These are phyloP conservation scores for Prunus padus DNA, from an alignment of 306 rosid genomes.

Conservation along the genomic window DNA sequence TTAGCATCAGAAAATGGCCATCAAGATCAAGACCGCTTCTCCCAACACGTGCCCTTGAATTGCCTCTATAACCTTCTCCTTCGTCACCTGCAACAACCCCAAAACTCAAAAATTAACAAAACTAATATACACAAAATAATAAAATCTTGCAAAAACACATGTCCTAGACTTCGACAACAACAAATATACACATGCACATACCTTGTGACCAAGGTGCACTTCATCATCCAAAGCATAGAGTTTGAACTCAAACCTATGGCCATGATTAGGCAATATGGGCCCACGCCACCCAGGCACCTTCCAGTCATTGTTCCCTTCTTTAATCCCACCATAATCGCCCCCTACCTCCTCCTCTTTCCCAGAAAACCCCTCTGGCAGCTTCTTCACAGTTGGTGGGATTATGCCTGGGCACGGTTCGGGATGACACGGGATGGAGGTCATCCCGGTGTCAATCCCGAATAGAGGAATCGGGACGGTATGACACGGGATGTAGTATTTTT, in stretches of 20 bases:
- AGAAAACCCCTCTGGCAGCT: constrained; percentile 75
- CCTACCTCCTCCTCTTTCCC: constrained; percentile 54
- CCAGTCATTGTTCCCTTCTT: constrained; percentile 66
- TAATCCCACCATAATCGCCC: constrained; percentile 40
- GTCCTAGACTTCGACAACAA: too few relatives aligned
- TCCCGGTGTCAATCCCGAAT: too few relatives aligned
- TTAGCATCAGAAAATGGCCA: constrained; percentile 42
- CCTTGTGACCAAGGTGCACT: constrained; percentile 71
- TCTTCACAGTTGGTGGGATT: constrained; percentile 48
- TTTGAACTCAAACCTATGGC: constrained; percentile 65
- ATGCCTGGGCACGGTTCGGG: too few relatives aligned
- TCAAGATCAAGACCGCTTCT: constrained; percentile 49
- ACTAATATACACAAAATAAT: background rate
- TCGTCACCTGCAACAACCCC: constrained; percentile 49
- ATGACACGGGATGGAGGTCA: too few relatives aligned
- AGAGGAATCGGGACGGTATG: too few relatives aligned
- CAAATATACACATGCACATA: constrained; percentile 1
- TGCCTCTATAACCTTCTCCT: constrained; percentile 66
- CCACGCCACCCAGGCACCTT: constrained; percentile 82
- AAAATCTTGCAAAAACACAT: too few relatives aligned
- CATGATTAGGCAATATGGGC: constrained; percentile 59
- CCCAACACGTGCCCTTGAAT: constrained; percentile 68
- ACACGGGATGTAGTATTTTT: too few relatives aligned
- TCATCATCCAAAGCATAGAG: constrained; percentile 75
- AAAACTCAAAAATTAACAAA: background rate